These are phyloP conservation scores for Rhytidiadelphus loreus DNA, from an alignment of 225 moss, liverwort and hornwort genomes.

Conservation along the genomic window DNA sequence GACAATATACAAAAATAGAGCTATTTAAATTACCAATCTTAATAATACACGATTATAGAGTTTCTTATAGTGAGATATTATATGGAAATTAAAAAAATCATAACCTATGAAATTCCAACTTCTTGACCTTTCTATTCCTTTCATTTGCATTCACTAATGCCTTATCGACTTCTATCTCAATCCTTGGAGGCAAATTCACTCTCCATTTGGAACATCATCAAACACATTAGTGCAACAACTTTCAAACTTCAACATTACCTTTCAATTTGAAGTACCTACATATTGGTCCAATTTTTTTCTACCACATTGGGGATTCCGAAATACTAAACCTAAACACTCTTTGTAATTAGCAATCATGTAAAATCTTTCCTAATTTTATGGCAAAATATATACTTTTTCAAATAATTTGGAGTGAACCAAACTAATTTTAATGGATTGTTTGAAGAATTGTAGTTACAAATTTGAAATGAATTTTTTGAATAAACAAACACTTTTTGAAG, in stretches of 20 bases:
- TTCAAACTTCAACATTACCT: background rate
- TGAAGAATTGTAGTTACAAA: background rate
- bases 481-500: background rate
- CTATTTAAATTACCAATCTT: too few species aligned
- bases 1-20: too few species aligned
- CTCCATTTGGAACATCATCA: background rate
- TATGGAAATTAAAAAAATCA: too few species aligned
- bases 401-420: background rate
- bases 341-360: background rate
- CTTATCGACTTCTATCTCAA: background rate
- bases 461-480: background rate
- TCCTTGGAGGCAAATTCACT: background rate
- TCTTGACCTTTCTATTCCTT: too few species aligned
- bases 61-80: too few species aligned
- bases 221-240: background rate
- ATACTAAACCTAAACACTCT: background rate
- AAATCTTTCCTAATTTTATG: background rate
- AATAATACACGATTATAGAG: too few species aligned
- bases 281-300: background rate
- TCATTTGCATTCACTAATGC: too few species aligned
- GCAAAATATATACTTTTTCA: background rate
- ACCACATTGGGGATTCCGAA: background rate
- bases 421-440: accelerated
- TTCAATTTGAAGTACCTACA: background rate
- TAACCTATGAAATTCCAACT: too few species aligned